These are phyloP conservation scores for Alternaria conjuncta DNA, from an alignment of 2,329 filamentous ascomycete species.

Conservation along the genomic window DNA sequence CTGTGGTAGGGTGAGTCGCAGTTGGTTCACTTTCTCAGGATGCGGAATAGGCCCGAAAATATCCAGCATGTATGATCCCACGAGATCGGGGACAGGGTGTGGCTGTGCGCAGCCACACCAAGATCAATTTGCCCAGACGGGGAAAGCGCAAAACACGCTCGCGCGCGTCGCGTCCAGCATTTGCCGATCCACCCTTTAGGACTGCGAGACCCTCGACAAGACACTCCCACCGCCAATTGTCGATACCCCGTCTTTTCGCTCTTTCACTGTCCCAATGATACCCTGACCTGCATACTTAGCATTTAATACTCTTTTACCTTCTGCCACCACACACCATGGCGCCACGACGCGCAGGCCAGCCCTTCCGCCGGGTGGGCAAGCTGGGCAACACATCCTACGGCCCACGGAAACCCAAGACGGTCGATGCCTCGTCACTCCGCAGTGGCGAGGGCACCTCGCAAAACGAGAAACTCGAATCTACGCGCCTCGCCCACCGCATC, in stretches of 20 bases:
- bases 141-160: slow-evolving; percentile 26
- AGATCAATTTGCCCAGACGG: slow-evolving; percentile 35
- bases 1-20: slow-evolving; percentile 1
- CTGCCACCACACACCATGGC: slow-evolving; percentile 48
- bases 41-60: slow-evolving; percentile 34
- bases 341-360: slow-evolving; percentile 51
- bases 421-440: slow-evolving; percentile 75
- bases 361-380: slow-evolving; percentile 53
- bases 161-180: slow-evolving; percentile 31
- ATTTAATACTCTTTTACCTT: slow-evolving; percentile 30
- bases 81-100: slow-evolving; percentile 1
- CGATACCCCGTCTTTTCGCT: slow-evolving; percentile 23
- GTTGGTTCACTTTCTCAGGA: slow-evolving; percentile 15
- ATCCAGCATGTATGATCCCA: slow-evolving; percentile 29
- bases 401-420: slow-evolving; percentile 71
- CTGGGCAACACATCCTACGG: slow-evolving; percentile 53
- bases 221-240: slow-evolving; percentile 15
- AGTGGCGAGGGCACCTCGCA: slow-evolving; percentile 85
- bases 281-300: slow-evolving; percentile 32
- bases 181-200: slow-evolving; percentile 17
- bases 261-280: slow-evolving; percentile 39
- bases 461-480: slow-evolving; percentile 90
- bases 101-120: slow-evolving; percentile 15
- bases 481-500: slow-evolving; percentile 81
- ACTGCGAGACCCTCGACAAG: slow-evolving; percentile 14